A percentile compares a stretch with the other conserved stretches of the same genome.
Conservation (phyloP, 257 asterid species). For the Plantago ovata region DNA sequence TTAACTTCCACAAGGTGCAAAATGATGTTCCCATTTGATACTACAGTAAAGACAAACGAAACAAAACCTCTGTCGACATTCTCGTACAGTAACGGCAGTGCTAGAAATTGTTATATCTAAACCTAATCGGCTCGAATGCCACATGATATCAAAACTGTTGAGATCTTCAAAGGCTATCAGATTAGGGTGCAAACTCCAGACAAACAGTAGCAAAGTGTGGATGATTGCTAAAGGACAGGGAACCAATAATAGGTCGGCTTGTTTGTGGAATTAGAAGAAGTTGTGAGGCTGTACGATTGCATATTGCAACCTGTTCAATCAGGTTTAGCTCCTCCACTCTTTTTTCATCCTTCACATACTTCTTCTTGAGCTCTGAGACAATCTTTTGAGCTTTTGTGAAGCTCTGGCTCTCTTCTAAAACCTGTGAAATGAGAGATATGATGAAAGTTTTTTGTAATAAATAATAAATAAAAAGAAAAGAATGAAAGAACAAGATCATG, state of each 20-base stretch:
- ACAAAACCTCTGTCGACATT: too few relatives aligned
- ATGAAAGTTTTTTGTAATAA: neutral
- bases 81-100: too few relatives aligned
- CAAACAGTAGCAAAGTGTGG: constrained; percentile 83
- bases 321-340: constrained; percentile 62
- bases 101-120: too few relatives aligned
- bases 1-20: too few relatives aligned
- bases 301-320: constrained; percentile 88
- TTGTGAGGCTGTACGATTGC: constrained; percentile 62
- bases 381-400: constrained; percentile 79
- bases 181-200: constrained; percentile 29
- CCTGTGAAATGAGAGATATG: constrained; percentile 33
- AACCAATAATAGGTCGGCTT: constrained; percentile 67
- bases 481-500: too few relatives aligned
- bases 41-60: too few relatives aligned
- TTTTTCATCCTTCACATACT: constrained; percentile 55
- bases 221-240: constrained; percentile 74
- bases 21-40: too few relatives aligned
- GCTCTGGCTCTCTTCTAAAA: constrained; percentile 43
- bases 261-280: constrained; percentile 66
- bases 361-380: constrained; percentile 60
- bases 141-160: neutral
- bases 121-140: too few relatives aligned
- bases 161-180: neutral
- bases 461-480: too few relatives aligned